phyloP scores from a whole-genome alignment of 108 stramenopile genomes.

The Pseudonitzschia multiseries region DNA sequence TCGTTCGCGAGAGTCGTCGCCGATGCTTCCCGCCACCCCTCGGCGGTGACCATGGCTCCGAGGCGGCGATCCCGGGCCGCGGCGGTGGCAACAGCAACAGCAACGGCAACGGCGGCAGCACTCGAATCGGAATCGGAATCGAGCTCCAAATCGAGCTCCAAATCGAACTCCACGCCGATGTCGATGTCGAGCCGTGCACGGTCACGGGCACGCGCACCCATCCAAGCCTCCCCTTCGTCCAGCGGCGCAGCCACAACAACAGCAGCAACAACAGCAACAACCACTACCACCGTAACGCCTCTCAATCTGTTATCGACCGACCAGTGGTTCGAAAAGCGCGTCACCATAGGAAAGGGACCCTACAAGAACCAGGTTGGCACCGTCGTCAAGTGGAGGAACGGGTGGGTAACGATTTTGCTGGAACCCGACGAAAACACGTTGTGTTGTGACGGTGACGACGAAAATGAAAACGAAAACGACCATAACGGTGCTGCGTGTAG shows the following conservation, averaged over 20 bases:
- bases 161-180: too few relatives aligned
- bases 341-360: slow-evolving; percentile 36
- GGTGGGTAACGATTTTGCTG: slow-evolving; percentile 48
- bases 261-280: neutral
- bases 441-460: neutral
- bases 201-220: too few relatives aligned
- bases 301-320: slow-evolving; percentile 26
- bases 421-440: neutral
- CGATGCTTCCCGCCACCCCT: too few relatives aligned
- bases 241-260: neutral
- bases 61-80: too few relatives aligned
- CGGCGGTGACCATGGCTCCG: too few relatives aligned
- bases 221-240: too few relatives aligned
- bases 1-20: too few relatives aligned
- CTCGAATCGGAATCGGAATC: neutral
- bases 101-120: neutral
- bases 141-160: too few relatives aligned
- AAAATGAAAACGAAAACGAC: neutral
- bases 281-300: neutral
- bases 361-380: slow-evolving; percentile 23
- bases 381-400: slow-evolving; percentile 49
- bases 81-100: neutral
- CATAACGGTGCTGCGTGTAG: too few relatives aligned
- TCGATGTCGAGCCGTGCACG: too few relatives aligned
- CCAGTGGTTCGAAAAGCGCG: slow-evolving; percentile 37